Conservation (phyloP, 2,329 filamentous ascomycete genomes). For the Cyphellophora europaea region DNA sequence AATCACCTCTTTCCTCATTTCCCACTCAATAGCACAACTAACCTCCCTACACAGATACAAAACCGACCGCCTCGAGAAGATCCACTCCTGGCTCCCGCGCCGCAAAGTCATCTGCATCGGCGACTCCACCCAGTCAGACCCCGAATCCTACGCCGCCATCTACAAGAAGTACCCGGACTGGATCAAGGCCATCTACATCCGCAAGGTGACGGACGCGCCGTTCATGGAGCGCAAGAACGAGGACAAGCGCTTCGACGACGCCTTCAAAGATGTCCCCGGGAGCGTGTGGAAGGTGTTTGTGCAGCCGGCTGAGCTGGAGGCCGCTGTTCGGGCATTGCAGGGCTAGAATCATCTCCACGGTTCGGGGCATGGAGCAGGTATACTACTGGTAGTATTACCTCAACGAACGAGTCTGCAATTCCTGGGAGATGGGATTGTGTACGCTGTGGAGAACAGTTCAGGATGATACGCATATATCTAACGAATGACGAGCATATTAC, state of each 20-base stretch:
- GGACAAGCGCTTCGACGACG: slow-evolving; percentile 66
- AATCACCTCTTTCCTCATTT: background rate
- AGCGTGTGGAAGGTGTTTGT: slow-evolving; percentile 75
- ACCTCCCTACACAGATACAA: slow-evolving; percentile 59
- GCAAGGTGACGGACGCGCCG: slow-evolving; percentile 69
- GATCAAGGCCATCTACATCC: slow-evolving; percentile 76
- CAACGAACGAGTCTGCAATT: too few species aligned
- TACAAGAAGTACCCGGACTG: slow-evolving; percentile 61
- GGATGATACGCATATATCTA: too few species aligned
- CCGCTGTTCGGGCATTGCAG: too few species aligned
- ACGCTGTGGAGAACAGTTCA: too few species aligned
- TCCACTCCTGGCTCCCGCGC: slow-evolving; percentile 68
- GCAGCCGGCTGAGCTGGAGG: slow-evolving; percentile 61
- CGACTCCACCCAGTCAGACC: slow-evolving; percentile 85
- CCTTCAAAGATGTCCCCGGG: slow-evolving; percentile 65
- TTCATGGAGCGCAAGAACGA: slow-evolving; percentile 67
- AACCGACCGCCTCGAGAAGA: slow-evolving; percentile 64
- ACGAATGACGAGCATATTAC: too few species aligned
- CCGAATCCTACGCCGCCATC: slow-evolving; percentile 78
- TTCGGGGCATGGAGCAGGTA: too few species aligned
- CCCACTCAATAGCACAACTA: too few species aligned
- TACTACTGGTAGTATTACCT: too few species aligned
- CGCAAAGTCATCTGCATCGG: slow-evolving; percentile 76
- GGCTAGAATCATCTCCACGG: too few species aligned
- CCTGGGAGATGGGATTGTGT: too few species aligned